Conservation (phyloP, 805 yeast genomes). For the Priceomyces haplophilus region DNA sequence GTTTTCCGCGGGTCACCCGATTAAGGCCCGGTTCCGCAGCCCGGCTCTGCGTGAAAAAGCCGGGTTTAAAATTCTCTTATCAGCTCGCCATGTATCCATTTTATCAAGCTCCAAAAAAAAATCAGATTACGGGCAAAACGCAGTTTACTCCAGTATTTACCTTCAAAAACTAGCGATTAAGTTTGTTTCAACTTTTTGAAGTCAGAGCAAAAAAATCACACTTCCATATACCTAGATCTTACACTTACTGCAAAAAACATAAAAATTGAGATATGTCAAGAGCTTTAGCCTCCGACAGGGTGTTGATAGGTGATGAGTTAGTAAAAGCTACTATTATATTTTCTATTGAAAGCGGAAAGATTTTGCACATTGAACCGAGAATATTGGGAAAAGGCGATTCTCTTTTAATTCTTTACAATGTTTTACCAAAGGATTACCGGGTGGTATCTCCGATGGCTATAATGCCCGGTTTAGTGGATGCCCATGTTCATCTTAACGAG, state of each 20-base stretch:
- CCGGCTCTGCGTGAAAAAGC: background rate
- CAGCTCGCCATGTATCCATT: background rate
- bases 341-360: conserved; percentile 49
- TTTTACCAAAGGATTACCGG: conserved; percentile 39
- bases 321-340: conserved; percentile 65
- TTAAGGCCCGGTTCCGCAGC: background rate
- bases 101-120: background rate
- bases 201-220: too few species aligned
- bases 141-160: too few species aligned
- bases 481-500: conserved; percentile 93
- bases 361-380: conserved; percentile 45
- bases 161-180: too few species aligned
- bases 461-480: conserved; percentile 88
- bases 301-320: conserved; percentile 46
- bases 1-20: background rate
- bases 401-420: conserved; percentile 40
- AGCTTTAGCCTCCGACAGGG: conserved; percentile 61
- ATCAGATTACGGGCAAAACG: too few species aligned
- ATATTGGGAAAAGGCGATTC: conserved; percentile 40
- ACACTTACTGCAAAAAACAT: background rate
- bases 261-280: conserved; percentile 45
- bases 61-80: background rate
- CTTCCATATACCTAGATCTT: background rate
- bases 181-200: too few species aligned
- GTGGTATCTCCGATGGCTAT: conserved; percentile 62